Percentiles rank a stretch among this genome's conserved stretches.
phyloP scores from a whole-genome alignment of 2,329 filamentous ascomycete species.

The Fusarium sp. region DNA sequence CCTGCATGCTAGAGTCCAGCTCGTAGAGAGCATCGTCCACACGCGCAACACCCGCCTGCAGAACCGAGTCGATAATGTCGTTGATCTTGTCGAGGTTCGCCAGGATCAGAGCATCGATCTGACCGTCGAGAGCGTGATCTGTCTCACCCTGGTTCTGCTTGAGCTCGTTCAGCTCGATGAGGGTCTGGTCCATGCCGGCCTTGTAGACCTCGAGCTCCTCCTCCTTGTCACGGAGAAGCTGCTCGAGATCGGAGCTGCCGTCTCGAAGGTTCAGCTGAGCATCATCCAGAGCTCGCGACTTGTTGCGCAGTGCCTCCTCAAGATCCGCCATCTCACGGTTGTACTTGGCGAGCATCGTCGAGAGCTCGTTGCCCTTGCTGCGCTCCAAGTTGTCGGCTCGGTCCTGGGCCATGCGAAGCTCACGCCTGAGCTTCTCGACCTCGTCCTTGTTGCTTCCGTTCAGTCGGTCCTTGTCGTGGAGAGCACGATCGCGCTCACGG shows the following conservation, averaged over 20 bases:
- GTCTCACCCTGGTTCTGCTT: slow-evolving; percentile 80
- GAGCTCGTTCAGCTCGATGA: slow-evolving; percentile 92
- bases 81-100: slow-evolving; percentile 93
- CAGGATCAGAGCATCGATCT: slow-evolving; percentile 90
- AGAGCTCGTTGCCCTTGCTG: slow-evolving; percentile 94
- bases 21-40: slow-evolving; percentile 98
- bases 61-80: slow-evolving; percentile 95
- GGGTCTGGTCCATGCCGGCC: slow-evolving; percentile 95
- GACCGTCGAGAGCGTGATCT: slow-evolving; percentile 85
- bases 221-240: slow-evolving; percentile 90
- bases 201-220: slow-evolving; percentile 99
- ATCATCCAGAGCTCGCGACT: slow-evolving; percentile 88
- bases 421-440: slow-evolving; percentile 91
- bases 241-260: slow-evolving; percentile 86
- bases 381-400: slow-evolving; percentile 92
- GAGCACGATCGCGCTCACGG: slow-evolving; percentile 89
- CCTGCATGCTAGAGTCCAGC: slow-evolving; percentile 97
- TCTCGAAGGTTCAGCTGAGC: slow-evolving; percentile 82
- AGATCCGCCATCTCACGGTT: slow-evolving; percentile 97
- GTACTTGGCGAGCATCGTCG: slow-evolving; percentile 93
- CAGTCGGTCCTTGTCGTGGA: slow-evolving; percentile 93
- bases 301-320: slow-evolving; percentile 90
- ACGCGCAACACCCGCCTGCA: slow-evolving; percentile 91
- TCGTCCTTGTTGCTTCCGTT: slow-evolving; percentile 91
- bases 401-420: slow-evolving; percentile 91